Evolutionary conservation across 495 filamentous ascomycete species (phyloP), one percentile per base, ranked within the genome.

Genomic region (Penicillium cataractarum): DNA sequence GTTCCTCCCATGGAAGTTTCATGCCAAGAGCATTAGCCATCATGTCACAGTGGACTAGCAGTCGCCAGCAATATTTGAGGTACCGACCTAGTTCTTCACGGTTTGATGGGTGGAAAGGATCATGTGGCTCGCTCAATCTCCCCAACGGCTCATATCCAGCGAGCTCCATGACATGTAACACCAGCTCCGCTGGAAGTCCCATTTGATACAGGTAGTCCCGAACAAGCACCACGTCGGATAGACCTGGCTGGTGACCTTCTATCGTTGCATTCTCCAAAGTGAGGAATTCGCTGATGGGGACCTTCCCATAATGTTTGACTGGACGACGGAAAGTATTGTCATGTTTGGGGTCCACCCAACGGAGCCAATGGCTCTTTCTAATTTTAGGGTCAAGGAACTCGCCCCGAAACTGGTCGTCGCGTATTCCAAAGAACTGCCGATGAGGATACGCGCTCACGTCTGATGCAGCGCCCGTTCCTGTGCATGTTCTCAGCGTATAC

Each of bases 81-180:
- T 71, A 65, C 17, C 44, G 29, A 10, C 10, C 22, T 9, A 71
- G 19, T 39, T 58, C 60, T 22, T 48, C 21, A 1, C 58, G 59
- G n/a, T 68, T 71, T 13, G 26, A 49, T 8, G 48, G 55, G 32
- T 71, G 68, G 12, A 71, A 58, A n/a, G 68, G 68, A 57, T 71
- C 68, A 49, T 68, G 62, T 1, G 62, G 51, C 15, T 58, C 33
- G 4, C 32, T 46, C 7, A 68, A 44, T 56, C 56, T 32, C 3
- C 57, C 22, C 22, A 40, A 22, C 5, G 58, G 4, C 8, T 55
- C 37, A 52, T 69, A 69, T 5, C 56, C 55, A 17, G 61, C 58
- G 10, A 62, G 21, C 9, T 61, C 52, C 51, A 69, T 62, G n/a
- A 71, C 58, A 4, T 65, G 40, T 17, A 60, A 33, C 6, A 62